These are phyloP conservation scores for Casuarina equisetifolia DNA, from an alignment of 306 rosid genomes.

Conservation along the genomic window DNA sequence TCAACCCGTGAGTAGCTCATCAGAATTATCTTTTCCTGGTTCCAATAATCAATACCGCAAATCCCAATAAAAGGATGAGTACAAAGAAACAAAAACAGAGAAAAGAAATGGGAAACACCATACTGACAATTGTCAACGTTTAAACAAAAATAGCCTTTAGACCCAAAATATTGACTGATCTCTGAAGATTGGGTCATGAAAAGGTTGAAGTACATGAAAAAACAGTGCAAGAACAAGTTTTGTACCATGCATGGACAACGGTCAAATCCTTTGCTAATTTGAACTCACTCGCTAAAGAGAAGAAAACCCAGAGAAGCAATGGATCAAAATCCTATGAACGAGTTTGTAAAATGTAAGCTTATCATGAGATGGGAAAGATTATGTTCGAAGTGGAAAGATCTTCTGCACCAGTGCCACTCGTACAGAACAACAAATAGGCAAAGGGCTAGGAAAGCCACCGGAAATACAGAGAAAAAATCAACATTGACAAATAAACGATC, in stretches of 20 bases:
- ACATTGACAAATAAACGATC: not conserved
- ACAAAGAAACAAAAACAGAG: not conserved
- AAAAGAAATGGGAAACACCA: slow-evolving; percentile 1
- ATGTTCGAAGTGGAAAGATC: slow-evolving; percentile 1
- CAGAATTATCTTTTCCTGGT: slow-evolving; percentile 28
- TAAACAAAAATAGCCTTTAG: slow-evolving; percentile 7
- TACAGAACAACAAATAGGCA: slow-evolving; percentile 30
- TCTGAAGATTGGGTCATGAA: slow-evolving; percentile 22
- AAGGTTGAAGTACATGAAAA: not conserved
- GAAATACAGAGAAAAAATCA: slow-evolving; percentile 9
- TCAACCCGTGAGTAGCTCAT: slow-evolving; percentile 40
- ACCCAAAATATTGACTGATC: slow-evolving; percentile 30
- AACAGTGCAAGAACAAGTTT: slow-evolving; percentile 19
- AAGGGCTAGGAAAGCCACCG: slow-evolving; percentile 32
- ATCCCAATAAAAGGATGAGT: slow-evolving; percentile 1
- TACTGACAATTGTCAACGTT: slow-evolving; percentile 22
- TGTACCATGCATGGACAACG: slow-evolving; percentile 29
- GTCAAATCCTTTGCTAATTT: slow-evolving; percentile 10
- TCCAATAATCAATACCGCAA: slow-evolving; percentile 21
- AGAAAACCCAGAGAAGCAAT: slow-evolving; percentile 7
- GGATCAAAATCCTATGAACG: not conserved
- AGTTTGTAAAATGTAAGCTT: not conserved
- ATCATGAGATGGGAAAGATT: not conserved
- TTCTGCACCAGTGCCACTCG: slow-evolving; percentile 19
- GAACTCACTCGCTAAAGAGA: slow-evolving; percentile 4